Base-by-base conservation (phyloP, 2,329 filamentous ascomycete genomes). In the Ophiostoma himal-ulmi region DNA sequence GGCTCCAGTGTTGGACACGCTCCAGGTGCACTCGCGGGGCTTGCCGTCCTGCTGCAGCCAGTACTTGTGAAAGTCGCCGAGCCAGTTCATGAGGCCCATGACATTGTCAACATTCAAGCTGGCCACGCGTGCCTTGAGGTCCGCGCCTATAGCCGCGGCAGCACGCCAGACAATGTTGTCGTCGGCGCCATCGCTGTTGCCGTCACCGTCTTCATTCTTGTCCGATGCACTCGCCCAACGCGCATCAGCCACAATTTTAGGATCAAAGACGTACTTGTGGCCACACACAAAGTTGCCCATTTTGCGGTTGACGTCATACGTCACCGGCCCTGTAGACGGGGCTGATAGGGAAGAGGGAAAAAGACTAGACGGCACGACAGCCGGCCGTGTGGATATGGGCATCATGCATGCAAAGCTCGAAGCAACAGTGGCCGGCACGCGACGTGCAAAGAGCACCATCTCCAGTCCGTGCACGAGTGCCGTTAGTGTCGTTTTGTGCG, bases 1-100 rank as follows among this genome's bases (percentile, higher is more conserved):
- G 17, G 78, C 78, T 0, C 86, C 85, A 5, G 86, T 71, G 74
- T 87, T 88, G 72, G 83, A 86, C 5, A 87, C 74, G 72, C 83
- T 82, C 81, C 84, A 87, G 0, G 83, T 82, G 3, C 74, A 74
- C 1, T 78, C 75, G 11, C 84, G 80, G 14, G 77, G 74, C 69
- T 78, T 76, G 0, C 84, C 84, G 20, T 85, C 75, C 73, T 81
- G 82, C 0, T 76, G 74, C 4, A 74, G 72, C 73, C 82, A 83
- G 72, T 80, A 82, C 1, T 75, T 74, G 54, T 77, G 75, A 77
- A 82, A 84, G 77, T 87, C 81, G 1, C 75, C 57, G 5, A 86
- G 75, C 68, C 80, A 81, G 2, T 74, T 73, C 17, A 86, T 70
- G 69, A 86, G 73, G 5, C 80, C 80, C 2, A 79, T 74, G 11